Evolutionary conservation across 2,329 filamentous ascomycete genomes (phyloP), one percentile per base, ranked within the genome.

Genomic region (Phaeophleospora eucalypticola): DNA sequence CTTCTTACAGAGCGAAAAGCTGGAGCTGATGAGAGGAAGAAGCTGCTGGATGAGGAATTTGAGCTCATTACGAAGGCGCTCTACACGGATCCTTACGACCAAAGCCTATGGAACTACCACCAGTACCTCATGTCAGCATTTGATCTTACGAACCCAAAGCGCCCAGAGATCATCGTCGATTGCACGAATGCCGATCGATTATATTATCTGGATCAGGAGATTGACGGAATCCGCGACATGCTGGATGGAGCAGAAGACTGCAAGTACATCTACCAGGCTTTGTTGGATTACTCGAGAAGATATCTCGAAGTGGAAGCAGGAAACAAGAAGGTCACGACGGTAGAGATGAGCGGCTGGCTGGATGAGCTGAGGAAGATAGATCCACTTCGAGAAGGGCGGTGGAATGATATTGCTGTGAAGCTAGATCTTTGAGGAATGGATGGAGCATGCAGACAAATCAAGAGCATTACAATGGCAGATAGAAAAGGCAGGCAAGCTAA

Each of bases 71-170:
- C 85, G 45, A 79, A 84, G 46, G 90, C 86, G 0, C 75, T 97
- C 40, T 93, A 89, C 49, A 87, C 88, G 32, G 90, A 94, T 48
- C 89, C 91, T 0, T 89, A 95, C 58, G 91, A 97, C 64, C 91
- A 97, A 64, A 95, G 89, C 15, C 76, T 96, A 4, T 98, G 93
- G 90, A 95, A 94, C 68, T 97, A 98, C 63, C 89, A 97, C 66
- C 86, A 93, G 58, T 95, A 85, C 61, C 73, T 96, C 47, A 82
- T 96, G 71, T 79, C 82, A 49, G 85, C 83, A 57, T 42, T 68
- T 56, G 61, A 72, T 86, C 58, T 72, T 77, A 43, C 75, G 73
- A 59, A 71, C 69, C 40, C 71, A 65, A 69, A 73, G 12, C 63
- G 71, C 2, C 43, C 50, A 1, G 10, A 41, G 2, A 85, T 95